Percentiles rank a stretch among this genome's conserved stretches.
These are phyloP conservation scores for Paramarasmius palmivorus DNA, from an alignment of 1,284 basidiomycete species.

Conservation along the genomic window DNA sequence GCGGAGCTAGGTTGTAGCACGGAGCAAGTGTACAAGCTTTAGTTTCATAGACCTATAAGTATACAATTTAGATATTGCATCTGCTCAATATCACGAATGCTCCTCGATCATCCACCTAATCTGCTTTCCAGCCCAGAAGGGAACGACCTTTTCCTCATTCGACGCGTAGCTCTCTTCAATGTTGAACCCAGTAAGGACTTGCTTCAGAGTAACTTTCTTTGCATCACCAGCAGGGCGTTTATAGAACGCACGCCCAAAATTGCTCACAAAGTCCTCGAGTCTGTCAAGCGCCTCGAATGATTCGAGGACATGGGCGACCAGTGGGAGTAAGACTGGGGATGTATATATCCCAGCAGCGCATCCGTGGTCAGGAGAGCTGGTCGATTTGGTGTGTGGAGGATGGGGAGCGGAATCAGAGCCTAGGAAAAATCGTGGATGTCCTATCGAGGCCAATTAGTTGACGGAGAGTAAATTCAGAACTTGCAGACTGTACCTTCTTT, in stretches of 20 bases:
- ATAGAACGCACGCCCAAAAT: constrained; percentile 83
- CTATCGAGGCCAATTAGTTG: constrained; percentile 36
- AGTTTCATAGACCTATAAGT: constrained; percentile 7
- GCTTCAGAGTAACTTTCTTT: constrained; percentile 22
- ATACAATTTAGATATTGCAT: background rate
- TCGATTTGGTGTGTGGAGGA: constrained; percentile 79
- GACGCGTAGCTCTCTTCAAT: constrained; percentile 54
- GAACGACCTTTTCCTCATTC: constrained; percentile 67
- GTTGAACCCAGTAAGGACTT: constrained; percentile 11
- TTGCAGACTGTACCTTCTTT: constrained; percentile 57
- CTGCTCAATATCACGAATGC: background rate
- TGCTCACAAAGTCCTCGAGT: constrained; percentile 78
- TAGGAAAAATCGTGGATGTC: constrained; percentile 96
- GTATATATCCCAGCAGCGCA: constrained; percentile 97
- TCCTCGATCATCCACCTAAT: constrained; percentile 70
- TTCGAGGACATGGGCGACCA: constrained; percentile 84
- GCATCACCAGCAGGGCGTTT: constrained; percentile 31
- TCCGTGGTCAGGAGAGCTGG: constrained; percentile 65
- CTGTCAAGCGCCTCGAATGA: constrained; percentile 83
- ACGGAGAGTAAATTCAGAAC: background rate
- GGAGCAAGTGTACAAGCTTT: constrained; percentile 73
- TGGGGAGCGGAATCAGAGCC: constrained; percentile 98
- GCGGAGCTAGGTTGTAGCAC: constrained; percentile 61
- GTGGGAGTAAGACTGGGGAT: constrained; percentile 85
- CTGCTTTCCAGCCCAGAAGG: constrained; percentile 90